Evolutionary conservation across 768 basidiomycete genomes (phyloP).

Genomic region (Leccinellum albellum): DNA sequence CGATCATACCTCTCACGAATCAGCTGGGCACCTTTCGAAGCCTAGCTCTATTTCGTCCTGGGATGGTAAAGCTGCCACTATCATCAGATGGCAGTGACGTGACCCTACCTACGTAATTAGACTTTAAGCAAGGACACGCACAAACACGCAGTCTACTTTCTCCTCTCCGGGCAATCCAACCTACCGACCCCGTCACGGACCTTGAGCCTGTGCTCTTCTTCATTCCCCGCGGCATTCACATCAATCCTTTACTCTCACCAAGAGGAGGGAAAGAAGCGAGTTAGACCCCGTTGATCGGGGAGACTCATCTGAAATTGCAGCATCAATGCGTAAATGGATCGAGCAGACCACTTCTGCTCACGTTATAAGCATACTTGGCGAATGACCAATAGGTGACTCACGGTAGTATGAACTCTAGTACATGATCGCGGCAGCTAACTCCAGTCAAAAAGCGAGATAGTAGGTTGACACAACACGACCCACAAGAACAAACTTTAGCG

Average conservation of each 20-base stretch:
- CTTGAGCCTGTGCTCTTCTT: conserved; percentile 17
- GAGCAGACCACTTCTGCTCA: conserved; percentile 10
- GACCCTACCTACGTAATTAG: conserved; percentile 33
- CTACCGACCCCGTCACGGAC: conserved; percentile 20
- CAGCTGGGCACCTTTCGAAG: conserved; percentile 13
- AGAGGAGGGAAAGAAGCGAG: conserved; percentile 11
- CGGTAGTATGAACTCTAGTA: too few relatives aligned
- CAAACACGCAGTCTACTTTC: conserved; percentile 20
- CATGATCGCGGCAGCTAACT: conserved; percentile 10
- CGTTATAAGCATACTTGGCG: conserved; percentile 9
- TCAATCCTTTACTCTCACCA: conserved; percentile 7
- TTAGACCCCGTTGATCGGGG: conserved; percentile 21
- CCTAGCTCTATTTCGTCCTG: conserved; percentile 6
- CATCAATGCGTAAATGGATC: conserved; percentile 7
- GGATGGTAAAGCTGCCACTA: conserved; percentile 11
- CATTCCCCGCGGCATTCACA: conserved; percentile 33
- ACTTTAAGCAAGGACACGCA: conserved; percentile 35
- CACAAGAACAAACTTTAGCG: conserved; percentile 9
- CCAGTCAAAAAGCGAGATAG: conserved; percentile 19
- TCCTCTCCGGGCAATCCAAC: conserved; percentile 17
- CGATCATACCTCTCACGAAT: conserved; percentile 8
- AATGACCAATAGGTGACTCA: conserved; percentile 11
- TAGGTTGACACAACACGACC: conserved; percentile 5
- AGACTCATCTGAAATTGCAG: conserved; percentile 4
- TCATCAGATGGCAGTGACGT: conserved; percentile 32